Base-by-base conservation (phyloP, 768 basidiomycete species). In the Candolleomyces efflorescens region DNA sequence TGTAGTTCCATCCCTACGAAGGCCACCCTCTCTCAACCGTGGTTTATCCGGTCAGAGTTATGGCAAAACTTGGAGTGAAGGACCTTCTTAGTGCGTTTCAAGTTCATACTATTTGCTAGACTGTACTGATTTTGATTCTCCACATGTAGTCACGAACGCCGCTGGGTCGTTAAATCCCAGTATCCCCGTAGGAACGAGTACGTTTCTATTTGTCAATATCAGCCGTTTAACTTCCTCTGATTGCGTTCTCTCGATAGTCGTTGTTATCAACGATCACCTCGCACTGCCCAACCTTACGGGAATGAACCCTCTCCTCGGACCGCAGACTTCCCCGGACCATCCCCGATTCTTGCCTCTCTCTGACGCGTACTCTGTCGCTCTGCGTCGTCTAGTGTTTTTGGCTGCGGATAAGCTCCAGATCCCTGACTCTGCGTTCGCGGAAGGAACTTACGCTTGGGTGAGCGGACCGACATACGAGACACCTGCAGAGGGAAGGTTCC, bases 361-460 rank as follows among this genome's bases (percentile, higher is more conserved):
- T 9, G 82, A 91, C 62, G 92, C 92, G 0, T 94, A 95, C 71
- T 89, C 89, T 1, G 76, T 82, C 20, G 64, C 73, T 2, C 77
- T 95, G 18, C 84, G 91, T n/a, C 83, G 84, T 3, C 73, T 86
- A 12, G 82, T 82, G 0, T 94, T 93, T 72, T 78, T 83, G 18
- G 86, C 92, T 0, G 83, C 90, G 0, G 79, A 87, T 62, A 68
- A 80, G 22, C 80, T 94, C 37, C 69, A 74, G 1, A 68, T 92
- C 6, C 69, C 72, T 3, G 70, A 73, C 3, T 73, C 75, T 24
- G 85, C 85, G 2, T 75, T 94, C 12, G 83, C 82, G 2, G 93
- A 94, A 67, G 93, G 94, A 0, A 84, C 82, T 2, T 95, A 95
- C 63, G 92, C 92, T 1, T 95, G 91, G 90, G 93, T 95, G 47